These are phyloP conservation scores for Platanthera guangdongensis DNA, from an alignment of 106 monocot genomes.

Conservation along the genomic window DNA sequence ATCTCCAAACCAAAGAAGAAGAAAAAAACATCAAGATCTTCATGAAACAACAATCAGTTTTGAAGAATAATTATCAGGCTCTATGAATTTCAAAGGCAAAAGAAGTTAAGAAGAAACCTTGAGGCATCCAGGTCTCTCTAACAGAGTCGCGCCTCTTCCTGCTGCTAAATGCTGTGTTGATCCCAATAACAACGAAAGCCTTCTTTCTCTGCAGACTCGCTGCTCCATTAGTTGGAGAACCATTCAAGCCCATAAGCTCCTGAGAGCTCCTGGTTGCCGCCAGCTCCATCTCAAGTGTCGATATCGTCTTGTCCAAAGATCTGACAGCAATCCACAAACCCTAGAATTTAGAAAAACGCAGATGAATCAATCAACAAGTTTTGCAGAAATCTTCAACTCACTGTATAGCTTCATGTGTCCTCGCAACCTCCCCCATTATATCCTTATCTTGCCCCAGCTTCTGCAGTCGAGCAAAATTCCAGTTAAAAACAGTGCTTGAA, in stretches of 20 bases:
- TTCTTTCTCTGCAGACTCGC: slow-evolving; percentile 50
- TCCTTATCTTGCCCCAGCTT: slow-evolving; percentile 41
- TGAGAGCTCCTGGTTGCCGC: slow-evolving; percentile 64
- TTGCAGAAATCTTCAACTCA: slow-evolving; percentile 19
- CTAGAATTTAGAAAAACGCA: not conserved
- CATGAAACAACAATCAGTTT: not conserved
- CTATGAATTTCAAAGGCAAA: not conserved
- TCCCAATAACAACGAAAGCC: slow-evolving; percentile 92
- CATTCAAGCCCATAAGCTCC: slow-evolving; percentile 30
- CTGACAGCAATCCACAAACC: slow-evolving; percentile 20
- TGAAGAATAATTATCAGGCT: not conserved
- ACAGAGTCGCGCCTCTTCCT: slow-evolving; percentile 91
- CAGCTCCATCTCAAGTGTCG: slow-evolving; percentile 90
- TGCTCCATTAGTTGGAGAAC: slow-evolving; percentile 27
- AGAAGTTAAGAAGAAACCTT: slow-evolving; percentile 36
- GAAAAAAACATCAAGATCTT: too few relatives aligned
- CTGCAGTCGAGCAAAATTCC: slow-evolving; percentile 13
- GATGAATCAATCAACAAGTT: slow-evolving; percentile 6
- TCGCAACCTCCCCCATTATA: slow-evolving; percentile 67
- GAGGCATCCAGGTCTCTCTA: slow-evolving; percentile 94
- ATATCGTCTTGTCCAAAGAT: slow-evolving; percentile 81
- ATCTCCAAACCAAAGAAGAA: too few relatives aligned
- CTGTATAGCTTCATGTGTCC: slow-evolving; percentile 82
- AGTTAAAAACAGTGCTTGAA: not conserved
- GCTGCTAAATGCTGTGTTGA: slow-evolving; percentile 97